Evolutionary conservation across 129 eudicot species (phyloP).

Genomic region (Chrysanthemum makinoi): DNA sequence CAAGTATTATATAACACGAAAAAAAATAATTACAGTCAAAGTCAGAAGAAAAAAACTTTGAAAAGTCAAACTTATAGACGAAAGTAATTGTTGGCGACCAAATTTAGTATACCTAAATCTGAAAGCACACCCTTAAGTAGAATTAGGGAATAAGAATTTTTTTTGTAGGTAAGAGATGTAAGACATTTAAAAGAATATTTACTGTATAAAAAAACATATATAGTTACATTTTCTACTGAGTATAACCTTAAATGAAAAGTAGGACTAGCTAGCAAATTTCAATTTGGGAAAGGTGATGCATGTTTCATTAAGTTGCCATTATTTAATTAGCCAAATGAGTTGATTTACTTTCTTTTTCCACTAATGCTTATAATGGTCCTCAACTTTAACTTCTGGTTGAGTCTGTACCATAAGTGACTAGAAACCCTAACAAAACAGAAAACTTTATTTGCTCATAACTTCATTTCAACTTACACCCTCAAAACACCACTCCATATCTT

Average conservation of each 20-base stretch:
- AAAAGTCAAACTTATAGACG: no score
- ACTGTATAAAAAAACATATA: no score
- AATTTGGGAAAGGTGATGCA: neutral
- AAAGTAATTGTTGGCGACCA: no score
- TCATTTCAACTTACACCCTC: slow-evolving; percentile 30
- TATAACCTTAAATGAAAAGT: slow-evolving; percentile 18
- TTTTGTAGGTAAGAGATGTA: no score
- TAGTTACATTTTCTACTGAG: neutral
- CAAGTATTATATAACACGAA: no score
- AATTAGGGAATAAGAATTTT: neutral
- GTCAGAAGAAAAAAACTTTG: no score
- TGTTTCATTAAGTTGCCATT: neutral
- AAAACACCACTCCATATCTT: slow-evolving; percentile 5
- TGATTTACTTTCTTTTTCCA: slow-evolving; percentile 28
- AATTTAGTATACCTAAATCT: no score
- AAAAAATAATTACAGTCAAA: no score
- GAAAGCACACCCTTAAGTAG: no score
- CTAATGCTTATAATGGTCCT: slow-evolving; percentile 27
- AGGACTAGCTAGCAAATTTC: slow-evolving; percentile 18
- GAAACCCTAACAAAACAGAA: slow-evolving; percentile 25
- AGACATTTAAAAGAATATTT: no score
- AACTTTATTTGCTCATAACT: slow-evolving; percentile 18
- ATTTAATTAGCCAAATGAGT: slow-evolving; percentile 25
- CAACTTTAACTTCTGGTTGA: slow-evolving; percentile 23
- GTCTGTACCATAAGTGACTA: slow-evolving; percentile 24